Evolutionary conservation across 192 early-diverging fungal genomes (phyloP), one percentile per base, ranked within the genome.

Genomic region (Rhizophagus sp.): DNA sequence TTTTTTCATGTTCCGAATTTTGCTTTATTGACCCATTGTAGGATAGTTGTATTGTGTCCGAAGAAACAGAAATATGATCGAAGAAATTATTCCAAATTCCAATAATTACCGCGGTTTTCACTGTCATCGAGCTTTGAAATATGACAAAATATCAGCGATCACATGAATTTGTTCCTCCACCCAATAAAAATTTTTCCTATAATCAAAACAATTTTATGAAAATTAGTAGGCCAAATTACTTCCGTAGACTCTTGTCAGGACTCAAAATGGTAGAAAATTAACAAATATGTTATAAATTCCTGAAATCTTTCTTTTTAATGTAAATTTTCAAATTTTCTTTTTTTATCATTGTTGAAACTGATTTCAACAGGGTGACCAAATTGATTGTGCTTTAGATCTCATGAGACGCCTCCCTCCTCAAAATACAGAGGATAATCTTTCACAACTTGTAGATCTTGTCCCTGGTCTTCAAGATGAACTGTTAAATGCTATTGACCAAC

Each of bases 341-440:
- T n/a, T 27, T 65, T 22, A n/a, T 33, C 11, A 25, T 36, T 36
- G 50, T 33, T 30, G 13, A 10, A 73, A 13, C 34, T 44, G 49
- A 57, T 34, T 30, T 65, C 22, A 57, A 66, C 36, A 79, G 78
- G 34, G 68, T 27, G 78, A 79, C 33, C 92, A 92, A 82, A 77
- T 97, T 78, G 97, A 99, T 78, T 94, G 95, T 80, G 95, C 95
- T 3, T 89, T 98, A n/a, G 98, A 99, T 83, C 90, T 99, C 36
- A 98, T 98, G 96, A 91, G 98, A 67, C 93, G 98, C 27, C 90
- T 99, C 62, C 95, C 97, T 65, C 98, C 98, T 81, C 94, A 95
- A 78, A 92, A 95, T 76, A 90, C 94, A 27, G 94, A 96, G 82
- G 91, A 93, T 81, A 98, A 97, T 83, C 85, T 99, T 61, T 87